A percentile compares a stretch with the other conserved stretches of the same genome.
phyloP scores from a whole-genome alignment of 495 filamentous ascomycete genomes.

The Penicillium coprophilum region DNA sequence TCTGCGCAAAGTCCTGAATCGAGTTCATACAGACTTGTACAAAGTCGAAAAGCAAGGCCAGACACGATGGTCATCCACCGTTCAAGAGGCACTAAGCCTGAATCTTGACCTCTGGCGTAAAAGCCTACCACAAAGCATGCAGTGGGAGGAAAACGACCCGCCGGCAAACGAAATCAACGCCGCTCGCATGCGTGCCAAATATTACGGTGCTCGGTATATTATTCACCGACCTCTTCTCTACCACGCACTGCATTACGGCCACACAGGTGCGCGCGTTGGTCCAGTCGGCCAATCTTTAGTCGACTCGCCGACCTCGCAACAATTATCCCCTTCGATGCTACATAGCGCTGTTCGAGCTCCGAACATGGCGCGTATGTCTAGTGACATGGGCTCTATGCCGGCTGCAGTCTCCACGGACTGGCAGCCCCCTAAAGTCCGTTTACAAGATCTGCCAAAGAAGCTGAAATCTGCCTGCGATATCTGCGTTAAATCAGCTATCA shows the following conservation, averaged over 20 bases:
- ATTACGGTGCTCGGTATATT: constrained; percentile 88
- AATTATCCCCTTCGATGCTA: constrained; percentile 33
- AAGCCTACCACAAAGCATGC: constrained; percentile 47
- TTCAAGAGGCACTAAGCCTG: constrained; percentile 41
- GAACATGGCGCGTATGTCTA: constrained; percentile 37
- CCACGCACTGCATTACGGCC: constrained; percentile 56
- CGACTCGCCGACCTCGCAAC: constrained; percentile 39
- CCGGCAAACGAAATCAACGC: constrained; percentile 75
- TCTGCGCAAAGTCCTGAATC: constrained; percentile 80
- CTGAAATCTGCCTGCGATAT: constrained; percentile 26
- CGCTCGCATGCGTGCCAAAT: constrained; percentile 88
- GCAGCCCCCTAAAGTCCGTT: constrained; percentile 18
- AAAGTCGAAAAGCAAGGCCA: constrained; percentile 52
- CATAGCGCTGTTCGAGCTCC: constrained; percentile 22
- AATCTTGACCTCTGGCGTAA: constrained; percentile 53
- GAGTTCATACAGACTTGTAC: constrained; percentile 78
- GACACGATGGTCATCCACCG: constrained; percentile 31
- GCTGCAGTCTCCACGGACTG: constrained; percentile 10
- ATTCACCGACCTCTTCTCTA: constrained; percentile 81
- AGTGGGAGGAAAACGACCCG: constrained; percentile 66
- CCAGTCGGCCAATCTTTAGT: constrained; percentile 24
- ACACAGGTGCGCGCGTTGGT: constrained; percentile 25
- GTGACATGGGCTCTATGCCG: constrained; percentile 35
- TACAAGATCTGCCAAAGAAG: constrained; percentile 36
- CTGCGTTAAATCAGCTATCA: constrained; percentile 3